Conservation (phyloP, 331 rosid species). For the Quercus lobata region DNA sequence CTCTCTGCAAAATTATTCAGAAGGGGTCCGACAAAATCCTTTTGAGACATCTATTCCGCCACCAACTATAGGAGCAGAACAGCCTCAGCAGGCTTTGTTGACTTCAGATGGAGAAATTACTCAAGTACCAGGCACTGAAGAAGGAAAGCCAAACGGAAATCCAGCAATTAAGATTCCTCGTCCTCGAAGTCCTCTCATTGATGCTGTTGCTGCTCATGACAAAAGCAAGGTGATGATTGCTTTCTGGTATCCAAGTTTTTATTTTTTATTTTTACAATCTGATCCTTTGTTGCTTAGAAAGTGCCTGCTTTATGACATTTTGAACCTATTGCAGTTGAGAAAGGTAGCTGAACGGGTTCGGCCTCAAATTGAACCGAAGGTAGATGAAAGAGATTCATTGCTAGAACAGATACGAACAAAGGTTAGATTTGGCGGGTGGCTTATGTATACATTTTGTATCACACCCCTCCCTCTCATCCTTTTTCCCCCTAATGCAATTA, state of each 20-base stretch:
- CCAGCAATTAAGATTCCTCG: slow-evolving; percentile 58
- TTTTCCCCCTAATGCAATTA: not conserved
- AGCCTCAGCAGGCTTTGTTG: slow-evolving; percentile 28
- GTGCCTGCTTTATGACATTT: slow-evolving; percentile 15
- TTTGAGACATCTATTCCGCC: slow-evolving; percentile 26
- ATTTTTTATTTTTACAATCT: not conserved
- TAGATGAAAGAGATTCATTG: slow-evolving; percentile 73
- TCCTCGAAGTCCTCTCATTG: slow-evolving; percentile 75
- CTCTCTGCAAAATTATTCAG: slow-evolving; percentile 24
- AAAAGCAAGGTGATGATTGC: slow-evolving; percentile 77
- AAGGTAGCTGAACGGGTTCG: slow-evolving; percentile 74
- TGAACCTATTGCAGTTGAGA: slow-evolving; percentile 66
- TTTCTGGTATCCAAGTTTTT: slow-evolving; percentile 9
- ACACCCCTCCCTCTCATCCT: not conserved
- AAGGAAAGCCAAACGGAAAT: slow-evolving; percentile 42
- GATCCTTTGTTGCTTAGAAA: slow-evolving; percentile 21
- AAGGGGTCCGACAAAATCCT: slow-evolving; percentile 33
- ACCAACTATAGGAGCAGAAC: slow-evolving; percentile 30
- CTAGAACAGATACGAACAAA: slow-evolving; percentile 85
- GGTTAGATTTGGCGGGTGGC: slow-evolving; percentile 43
- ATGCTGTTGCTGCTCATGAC: slow-evolving; percentile 76
- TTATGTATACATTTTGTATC: not conserved
- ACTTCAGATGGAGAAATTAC: slow-evolving; percentile 43
- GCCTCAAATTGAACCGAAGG: slow-evolving; percentile 62
- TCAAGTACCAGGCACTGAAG: slow-evolving; percentile 31